Evolutionary conservation across 331 rosid species (phyloP), one percentile per base, ranked within the genome.

Genomic region (Dryas integrifolia): DNA sequence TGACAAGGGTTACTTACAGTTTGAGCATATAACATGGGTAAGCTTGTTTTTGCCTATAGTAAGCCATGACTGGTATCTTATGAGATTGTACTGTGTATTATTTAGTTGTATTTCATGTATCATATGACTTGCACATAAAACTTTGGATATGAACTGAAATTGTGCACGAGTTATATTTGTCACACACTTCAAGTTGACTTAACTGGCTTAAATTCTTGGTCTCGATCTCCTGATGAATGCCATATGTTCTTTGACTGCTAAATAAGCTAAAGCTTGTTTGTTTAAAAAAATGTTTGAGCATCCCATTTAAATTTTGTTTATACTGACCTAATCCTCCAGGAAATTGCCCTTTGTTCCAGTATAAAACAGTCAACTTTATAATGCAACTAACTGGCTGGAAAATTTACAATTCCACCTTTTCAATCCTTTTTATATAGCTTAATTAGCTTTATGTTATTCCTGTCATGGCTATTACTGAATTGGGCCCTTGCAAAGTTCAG

Each of bases 1-100:
- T 40, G 93, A 86, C 81, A 95, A 88, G 74, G 97, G 96, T 69
- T 95, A 89, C 85, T 80, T 95, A 65, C 70, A 89, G 68, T 89
- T 95, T 67, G 98, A 95, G 86, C 97, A 95, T 80, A 95, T 95
- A 78, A 89, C 98, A 68, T 91, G 97, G 97, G 98, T 95, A 80
- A 76, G 86, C 55, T 57, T 56, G 47, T 26, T 26, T 0, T 41
- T 40, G 0, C 8, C 62, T 49, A 7, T 49, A 62, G 7, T 5
- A 39, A 45, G 55, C 51, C 47, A 3, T 13, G n/a, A 44, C 21
- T 9, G 43, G 16, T 30, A 67, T 24, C 9, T 13, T 13, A 58
- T 21, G 24, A 6, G 13, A 24, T 30, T 55, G 3, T 3, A 4
- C 24, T 53, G 41, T 3, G n/a, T 10, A 0, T 64, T 9, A 3